These are phyloP conservation scores for Oenanthe sinensis DNA, from an alignment of 129 eudicot species.

Conservation along the genomic window DNA sequence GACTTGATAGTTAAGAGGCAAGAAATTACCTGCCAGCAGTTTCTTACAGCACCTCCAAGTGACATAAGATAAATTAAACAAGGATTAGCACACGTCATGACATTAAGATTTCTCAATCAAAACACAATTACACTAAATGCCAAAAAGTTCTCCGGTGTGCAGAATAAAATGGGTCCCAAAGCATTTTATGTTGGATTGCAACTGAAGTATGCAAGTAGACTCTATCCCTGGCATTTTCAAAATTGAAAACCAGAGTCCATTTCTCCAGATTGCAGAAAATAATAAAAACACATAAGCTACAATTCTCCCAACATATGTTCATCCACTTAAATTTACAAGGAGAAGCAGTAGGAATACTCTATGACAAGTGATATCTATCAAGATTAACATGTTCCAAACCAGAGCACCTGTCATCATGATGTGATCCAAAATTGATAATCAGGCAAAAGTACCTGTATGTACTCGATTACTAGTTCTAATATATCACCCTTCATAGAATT, in stretches of 20 bases:
- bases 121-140: not conserved
- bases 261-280: not conserved
- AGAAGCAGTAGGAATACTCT: not conserved
- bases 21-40: not conserved
- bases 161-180: not conserved
- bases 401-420: not conserved
- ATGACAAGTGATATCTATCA: not conserved
- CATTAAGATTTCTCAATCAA: not conserved
- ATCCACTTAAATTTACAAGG: not conserved
- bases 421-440: slow-evolving; percentile 6
- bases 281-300: not conserved
- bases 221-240: not conserved
- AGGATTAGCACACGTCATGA: not conserved
- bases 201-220: not conserved
- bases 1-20: too few species aligned
- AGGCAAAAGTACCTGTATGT: not conserved
- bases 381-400: not conserved
- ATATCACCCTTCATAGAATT: slow-evolving; percentile 15
- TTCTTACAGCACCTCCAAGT: not conserved
- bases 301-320: not conserved
- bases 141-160: not conserved
- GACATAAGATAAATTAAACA: not conserved
- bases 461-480: not conserved
- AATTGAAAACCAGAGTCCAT: not conserved
- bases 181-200: not conserved